Evolutionary conservation across 2,329 filamentous ascomycete species (phyloP).

Genomic region (Scortechinia acanthostroma): DNA sequence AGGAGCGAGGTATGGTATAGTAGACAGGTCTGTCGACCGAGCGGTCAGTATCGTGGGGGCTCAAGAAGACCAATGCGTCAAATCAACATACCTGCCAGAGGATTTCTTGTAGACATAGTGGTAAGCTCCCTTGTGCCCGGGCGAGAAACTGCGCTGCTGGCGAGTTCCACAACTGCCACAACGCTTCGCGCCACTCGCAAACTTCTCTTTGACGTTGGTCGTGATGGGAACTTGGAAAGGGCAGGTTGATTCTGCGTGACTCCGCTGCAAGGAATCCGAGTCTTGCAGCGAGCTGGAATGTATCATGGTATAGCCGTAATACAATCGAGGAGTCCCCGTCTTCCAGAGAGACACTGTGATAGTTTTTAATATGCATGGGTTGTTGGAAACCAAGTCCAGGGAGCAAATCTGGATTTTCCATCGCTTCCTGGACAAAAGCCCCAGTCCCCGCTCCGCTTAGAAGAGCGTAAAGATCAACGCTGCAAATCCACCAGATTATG

Average conservation of each 20-base stretch:
- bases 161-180: neutral
- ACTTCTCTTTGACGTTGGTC: neutral
- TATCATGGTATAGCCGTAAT: neutral
- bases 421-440: slow-evolving; percentile 35
- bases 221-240: neutral
- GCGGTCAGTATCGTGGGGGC: too few relatives aligned
- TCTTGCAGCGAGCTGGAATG: neutral
- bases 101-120: neutral
- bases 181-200: neutral
- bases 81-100: too few relatives aligned
- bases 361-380: too few relatives aligned
- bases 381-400: slow-evolving; percentile 17
- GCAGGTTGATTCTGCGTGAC: neutral
- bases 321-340: neutral
- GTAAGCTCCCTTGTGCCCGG: neutral
- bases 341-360: neutral
- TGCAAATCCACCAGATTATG: slow-evolving; percentile 42
- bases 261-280: neutral
- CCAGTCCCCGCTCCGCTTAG: slow-evolving; percentile 40
- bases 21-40: neutral
- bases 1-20: neutral
- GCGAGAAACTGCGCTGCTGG: neutral
- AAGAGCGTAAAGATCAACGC: slow-evolving; percentile 45
- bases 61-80: too few relatives aligned
- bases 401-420: slow-evolving; percentile 36